Base-by-base conservation (phyloP, 2,329 filamentous ascomycete genomes). In the Penicillium sp. region DNA sequence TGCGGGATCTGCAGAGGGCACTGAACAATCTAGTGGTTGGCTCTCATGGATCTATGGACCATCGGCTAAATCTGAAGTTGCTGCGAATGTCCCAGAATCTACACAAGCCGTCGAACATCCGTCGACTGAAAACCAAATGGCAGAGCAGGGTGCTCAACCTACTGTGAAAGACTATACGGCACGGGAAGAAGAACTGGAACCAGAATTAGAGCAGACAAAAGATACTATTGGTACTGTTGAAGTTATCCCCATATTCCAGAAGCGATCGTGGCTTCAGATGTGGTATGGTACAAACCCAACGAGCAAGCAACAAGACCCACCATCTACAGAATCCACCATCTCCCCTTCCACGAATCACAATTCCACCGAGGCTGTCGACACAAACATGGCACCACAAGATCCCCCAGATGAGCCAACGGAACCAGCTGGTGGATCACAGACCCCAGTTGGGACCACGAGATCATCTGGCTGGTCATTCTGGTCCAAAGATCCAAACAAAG, bases 241-340 rank as follows among this genome's bases (percentile, higher is more conserved):
- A 41, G 36, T 49, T 10, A 39, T 44, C 7, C 57, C 68, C 4
- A 61, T 52, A 13, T 55, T 72, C 29, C 70, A 72, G 39, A 79
- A 75, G 56, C 70, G 75, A 51, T 77, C 75, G 43, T 79, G 76
- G 78, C 68, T 78, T 56, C 76, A 78, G 57, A 76, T 79, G 71
- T 78, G 73, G 77, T 72, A 72, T 57, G 72, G 73, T 43, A 62
- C 66, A 13, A 62, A 62, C 25, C 60, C 68, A 25, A 51, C 66
- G 25, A 61, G 53, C 27, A 71, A 70, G 48, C 57, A 63, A 33
- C 57, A 60, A 53, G 65, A 74, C 53, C 63, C 69, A 38, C 42
- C 64, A 51, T 48, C 54, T 45, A 54, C 64, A 44, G 60, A 65
- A 21, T 43, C 60, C 15, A 48, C 54, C 21, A 56, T 55, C 12